These are phyloP conservation scores for Saksenaea oblongispora DNA, from an alignment of 371 early-diverging fungal genomes.

Conservation along the genomic window DNA sequence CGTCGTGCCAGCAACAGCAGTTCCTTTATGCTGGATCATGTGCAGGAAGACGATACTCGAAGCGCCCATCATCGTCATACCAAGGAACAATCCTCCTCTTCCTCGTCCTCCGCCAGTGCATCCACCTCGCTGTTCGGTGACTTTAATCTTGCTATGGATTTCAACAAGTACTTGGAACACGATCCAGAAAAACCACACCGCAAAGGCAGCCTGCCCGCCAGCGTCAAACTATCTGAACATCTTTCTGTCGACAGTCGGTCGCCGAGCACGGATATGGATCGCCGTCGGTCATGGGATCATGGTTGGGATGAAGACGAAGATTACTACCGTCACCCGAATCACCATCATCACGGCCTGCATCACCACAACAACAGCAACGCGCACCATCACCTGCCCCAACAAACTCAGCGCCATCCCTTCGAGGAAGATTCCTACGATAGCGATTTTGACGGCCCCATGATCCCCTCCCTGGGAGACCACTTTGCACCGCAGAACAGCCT, in stretches of 20 bases:
- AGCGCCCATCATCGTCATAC: conserved; percentile 8
- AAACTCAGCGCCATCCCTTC: conserved; percentile 21
- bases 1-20: not conserved
- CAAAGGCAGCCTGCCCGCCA: conserved; percentile 33
- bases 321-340: not conserved
- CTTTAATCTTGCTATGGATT: conserved; percentile 39
- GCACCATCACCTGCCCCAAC: not conserved
- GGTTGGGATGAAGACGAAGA: conserved; percentile 6
- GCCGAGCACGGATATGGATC: conserved; percentile 9
- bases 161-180: conserved; percentile 38
- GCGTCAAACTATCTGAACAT: conserved; percentile 13
- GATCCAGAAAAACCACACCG: conserved; percentile 14
- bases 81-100: conserved; percentile 11
- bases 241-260: conserved; percentile 16
- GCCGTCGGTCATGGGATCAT: conserved; percentile 18
- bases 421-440: conserved; percentile 26
- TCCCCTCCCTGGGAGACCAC: conserved; percentile 45
- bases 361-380: not conserved
- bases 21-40: not conserved
- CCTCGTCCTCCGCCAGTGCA: conserved; percentile 12
- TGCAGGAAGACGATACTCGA: not conserved
- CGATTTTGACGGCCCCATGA: conserved; percentile 37
- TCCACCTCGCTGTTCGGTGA: conserved; percentile 45
- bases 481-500: conserved; percentile 52
- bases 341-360: not conserved